Evolutionary conservation across 495 filamentous ascomycete genomes (phyloP).

Genomic region (Podospora didyma): DNA sequence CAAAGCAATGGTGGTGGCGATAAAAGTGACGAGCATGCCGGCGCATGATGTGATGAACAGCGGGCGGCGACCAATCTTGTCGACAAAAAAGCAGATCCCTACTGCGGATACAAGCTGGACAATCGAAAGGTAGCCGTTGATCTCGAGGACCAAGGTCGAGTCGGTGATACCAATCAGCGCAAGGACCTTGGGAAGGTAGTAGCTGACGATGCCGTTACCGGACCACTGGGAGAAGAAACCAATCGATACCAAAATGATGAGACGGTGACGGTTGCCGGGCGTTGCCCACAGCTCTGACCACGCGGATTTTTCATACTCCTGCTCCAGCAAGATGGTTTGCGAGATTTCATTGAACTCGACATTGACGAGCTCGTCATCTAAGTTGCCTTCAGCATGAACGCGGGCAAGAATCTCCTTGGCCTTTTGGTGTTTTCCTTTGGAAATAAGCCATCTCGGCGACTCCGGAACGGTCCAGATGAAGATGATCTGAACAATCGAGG

Average conservation of each 20-base stretch:
- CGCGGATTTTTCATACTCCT: constrained; percentile 17
- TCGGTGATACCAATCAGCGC: constrained; percentile 35
- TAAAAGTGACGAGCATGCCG: constrained; percentile 51
- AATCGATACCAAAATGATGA: constrained; percentile 23
- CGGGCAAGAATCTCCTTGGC: constrained; percentile 21
- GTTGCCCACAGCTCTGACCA: constrained; percentile 19
- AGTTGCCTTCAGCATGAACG: constrained; percentile 41
- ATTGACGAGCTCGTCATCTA: constrained; percentile 16
- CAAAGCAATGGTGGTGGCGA: constrained; percentile 49
- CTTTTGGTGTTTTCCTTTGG: constrained; percentile 14
- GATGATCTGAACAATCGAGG: constrained; percentile 47
- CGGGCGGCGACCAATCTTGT: constrained; percentile 42
- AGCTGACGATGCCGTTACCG: constrained; percentile 28
- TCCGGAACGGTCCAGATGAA: constrained; percentile 32
- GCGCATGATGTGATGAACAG: constrained; percentile 46
- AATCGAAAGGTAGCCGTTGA: constrained; percentile 39
- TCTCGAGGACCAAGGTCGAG: constrained; percentile 31
- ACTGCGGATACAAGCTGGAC: constrained; percentile 34
- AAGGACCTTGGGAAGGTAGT: constrained; percentile 34
- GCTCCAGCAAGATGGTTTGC: constrained; percentile 18
- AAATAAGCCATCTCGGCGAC: constrained; percentile 32
- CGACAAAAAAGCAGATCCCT: constrained; percentile 37
- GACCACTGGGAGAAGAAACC: constrained; percentile 34
- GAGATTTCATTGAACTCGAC: constrained; percentile 23
- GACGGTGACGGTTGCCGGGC: constrained; percentile 20